Percentiles rank a stretch among this genome's conserved stretches.
Conservation (phyloP, 2,329 filamentous ascomycete genomes). For the Diaporthe citrichinensis region DNA sequence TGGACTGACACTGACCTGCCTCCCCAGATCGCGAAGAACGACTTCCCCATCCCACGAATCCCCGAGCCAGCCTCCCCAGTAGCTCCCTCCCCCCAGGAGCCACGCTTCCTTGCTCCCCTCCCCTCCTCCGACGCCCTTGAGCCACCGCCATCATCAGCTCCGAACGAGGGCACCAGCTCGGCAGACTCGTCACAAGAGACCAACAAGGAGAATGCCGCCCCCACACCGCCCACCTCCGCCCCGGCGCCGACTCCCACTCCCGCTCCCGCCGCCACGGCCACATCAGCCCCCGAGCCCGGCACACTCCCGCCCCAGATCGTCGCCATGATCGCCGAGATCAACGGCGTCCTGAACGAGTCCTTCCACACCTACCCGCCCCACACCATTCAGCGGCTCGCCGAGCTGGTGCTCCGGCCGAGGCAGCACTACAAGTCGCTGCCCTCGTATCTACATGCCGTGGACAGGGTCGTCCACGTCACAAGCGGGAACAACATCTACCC, state of each 20-base stretch:
- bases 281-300: conserved; percentile 53
- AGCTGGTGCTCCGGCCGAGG: conserved; percentile 83
- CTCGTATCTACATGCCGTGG: conserved; percentile 89
- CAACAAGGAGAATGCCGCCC: conserved; percentile 78
- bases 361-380: conserved; percentile 87
- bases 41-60: conserved; percentile 80
- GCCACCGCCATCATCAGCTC: conserved; percentile 59
- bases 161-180: conserved; percentile 48
- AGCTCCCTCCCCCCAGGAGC: conserved; percentile 55
- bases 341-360: conserved; percentile 70
- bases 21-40: conserved; percentile 78
- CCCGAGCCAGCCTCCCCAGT: conserved; percentile 58
- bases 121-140: conserved; percentile 60
- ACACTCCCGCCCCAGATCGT: conserved; percentile 75
- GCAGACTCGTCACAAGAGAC: conserved; percentile 66
- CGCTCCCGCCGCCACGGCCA: conserved; percentile 57
- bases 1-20: conserved; percentile 23
- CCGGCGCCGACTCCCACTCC: conserved; percentile 49
- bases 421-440: conserved; percentile 86
- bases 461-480: conserved; percentile 91
- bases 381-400: conserved; percentile 91
- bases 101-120: conserved; percentile 60
- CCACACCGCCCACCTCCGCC: conserved; percentile 49
- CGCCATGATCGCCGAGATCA: conserved; percentile 73
- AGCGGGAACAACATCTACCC: conserved; percentile 87